Evolutionary conservation across 495 filamentous ascomycete genomes (phyloP), one percentile per base, ranked within the genome.

Genomic region (Penicillium malachiteum): DNA sequence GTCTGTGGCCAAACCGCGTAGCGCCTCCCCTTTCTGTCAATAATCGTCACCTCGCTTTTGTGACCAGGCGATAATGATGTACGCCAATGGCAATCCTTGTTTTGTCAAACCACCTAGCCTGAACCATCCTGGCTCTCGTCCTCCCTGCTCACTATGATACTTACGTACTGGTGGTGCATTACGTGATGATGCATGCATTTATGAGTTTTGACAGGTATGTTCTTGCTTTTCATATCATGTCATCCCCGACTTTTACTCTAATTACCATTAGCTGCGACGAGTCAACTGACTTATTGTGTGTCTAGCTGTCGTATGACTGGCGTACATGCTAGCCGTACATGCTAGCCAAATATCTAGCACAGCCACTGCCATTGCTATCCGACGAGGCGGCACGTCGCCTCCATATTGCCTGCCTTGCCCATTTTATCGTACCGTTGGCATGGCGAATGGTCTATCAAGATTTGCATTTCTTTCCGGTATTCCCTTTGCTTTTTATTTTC

Each of bases 361-460:
- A 41, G 50, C 56, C 56, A 47, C 46, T 58, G 56, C 43, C 35
- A 13, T 38, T 41, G 39, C 17, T 14, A 42, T 52, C 43, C 33
- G 14, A 33, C 35, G 35, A 49, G 16, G 37, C 43, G 31, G n/a
- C 35, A 40, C 10, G 16, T 33, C 52, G 55, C 48, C 39, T 30
- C 35, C 16, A 47, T 35, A 37, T 49, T 35, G 49, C 18, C n/a
- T 26, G 26, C 44, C 26, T 33, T 39, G 9, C 11, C 47, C 30
- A 39, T 32, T 26, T 26, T 30, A 45, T 45, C 48, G 50, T 30
- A 34, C 32, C 26, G 17, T 34, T 32, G 43, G 45, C 18, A 39
- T 39, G 12, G 14, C 17, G 21, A 39, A 40, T 13, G 14, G 4
- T 39, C 32, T 39, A 17, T 58, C 17, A 48, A 39, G 37, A 50